A percentile compares a stretch with the other conserved stretches of the same genome.
phyloP scores from a whole-genome alignment of 805 yeast genomes.

The Ogataea haglerorum region DNA sequence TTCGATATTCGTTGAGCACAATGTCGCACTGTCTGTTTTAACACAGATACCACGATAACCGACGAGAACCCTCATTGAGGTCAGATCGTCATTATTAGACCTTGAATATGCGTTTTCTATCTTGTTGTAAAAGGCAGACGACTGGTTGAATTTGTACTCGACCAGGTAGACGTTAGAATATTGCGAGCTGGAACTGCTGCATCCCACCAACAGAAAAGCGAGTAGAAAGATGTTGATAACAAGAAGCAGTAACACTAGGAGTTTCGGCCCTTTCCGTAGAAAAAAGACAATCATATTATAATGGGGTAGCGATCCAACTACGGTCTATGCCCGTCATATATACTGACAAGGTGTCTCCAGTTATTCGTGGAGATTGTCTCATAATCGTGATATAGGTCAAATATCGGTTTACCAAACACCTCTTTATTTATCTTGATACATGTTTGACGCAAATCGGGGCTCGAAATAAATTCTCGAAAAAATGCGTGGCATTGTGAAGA shows the following conservation, averaged over 20 bases:
- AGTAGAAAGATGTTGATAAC: slow-evolving; percentile 49
- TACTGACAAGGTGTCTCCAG: neutral
- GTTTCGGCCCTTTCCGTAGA: slow-evolving; percentile 40
- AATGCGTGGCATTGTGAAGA: slow-evolving; percentile 1
- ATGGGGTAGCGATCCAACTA: neutral
- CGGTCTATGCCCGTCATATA: neutral
- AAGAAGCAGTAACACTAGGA: slow-evolving; percentile 38
- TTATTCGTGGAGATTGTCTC: no score
- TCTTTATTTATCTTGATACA: neutral
- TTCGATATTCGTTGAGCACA: slow-evolving; percentile 33
- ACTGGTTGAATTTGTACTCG: slow-evolving; percentile 44
- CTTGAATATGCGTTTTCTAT: slow-evolving; percentile 37
- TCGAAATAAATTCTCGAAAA: neutral
- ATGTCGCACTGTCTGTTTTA: slow-evolving; percentile 29
- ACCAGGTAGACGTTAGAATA: slow-evolving; percentile 51
- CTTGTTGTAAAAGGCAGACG: slow-evolving; percentile 41
- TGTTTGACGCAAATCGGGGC: neutral
- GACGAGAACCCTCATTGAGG: slow-evolving; percentile 43
- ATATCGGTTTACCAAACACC: no score
- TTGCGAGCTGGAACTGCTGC: slow-evolving; percentile 37
- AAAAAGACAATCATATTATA: slow-evolving; percentile 5
- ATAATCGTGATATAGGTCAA: no score
- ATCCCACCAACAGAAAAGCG: slow-evolving; percentile 55
- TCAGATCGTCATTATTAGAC: slow-evolving; percentile 33
- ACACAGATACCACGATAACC: slow-evolving; percentile 61